Evolutionary conservation across 352 stramenopile species (phyloP).

Genomic region (Globisporangium nunn): DNA sequence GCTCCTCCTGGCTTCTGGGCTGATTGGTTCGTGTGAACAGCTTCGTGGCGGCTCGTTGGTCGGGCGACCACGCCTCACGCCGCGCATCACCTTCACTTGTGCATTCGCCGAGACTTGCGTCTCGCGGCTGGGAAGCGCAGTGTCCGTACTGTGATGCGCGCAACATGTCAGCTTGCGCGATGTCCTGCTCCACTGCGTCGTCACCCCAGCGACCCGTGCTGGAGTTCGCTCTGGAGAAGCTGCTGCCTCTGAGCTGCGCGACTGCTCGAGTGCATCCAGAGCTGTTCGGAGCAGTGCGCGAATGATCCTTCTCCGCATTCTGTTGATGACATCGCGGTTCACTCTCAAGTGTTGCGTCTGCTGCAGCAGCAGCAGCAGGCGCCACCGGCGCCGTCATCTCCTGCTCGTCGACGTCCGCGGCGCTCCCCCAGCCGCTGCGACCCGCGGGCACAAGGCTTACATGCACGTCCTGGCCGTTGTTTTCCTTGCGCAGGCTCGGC

Average conservation of each 20-base stretch:
- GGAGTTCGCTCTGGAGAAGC: background rate
- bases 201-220: slow-evolving; percentile 58
- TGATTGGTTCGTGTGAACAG: background rate
- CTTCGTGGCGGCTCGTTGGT: background rate
- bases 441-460: slow-evolving; percentile 29
- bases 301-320: background rate
- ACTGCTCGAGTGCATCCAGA: background rate
- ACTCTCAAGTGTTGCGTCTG: background rate
- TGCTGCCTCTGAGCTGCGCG: background rate
- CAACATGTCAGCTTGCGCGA: slow-evolving; percentile 23
- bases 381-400: too few relatives aligned
- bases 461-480: slow-evolving; percentile 31
- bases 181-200: slow-evolving; percentile 66
- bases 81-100: too few relatives aligned
- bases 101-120: background rate
- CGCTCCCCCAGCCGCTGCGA: slow-evolving; percentile 28
- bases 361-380: background rate
- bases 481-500: slow-evolving; percentile 60
- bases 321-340: background rate
- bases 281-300: too few relatives aligned
- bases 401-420: background rate
- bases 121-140: slow-evolving; percentile 37
- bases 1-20: background rate
- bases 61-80: background rate
- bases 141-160: slow-evolving; percentile 19